A percentile compares a stretch with the other conserved stretches of the same genome.
These are phyloP conservation scores for Phalaenopsis equestris DNA, from an alignment of 106 monocot genomes.

Conservation along the genomic window DNA sequence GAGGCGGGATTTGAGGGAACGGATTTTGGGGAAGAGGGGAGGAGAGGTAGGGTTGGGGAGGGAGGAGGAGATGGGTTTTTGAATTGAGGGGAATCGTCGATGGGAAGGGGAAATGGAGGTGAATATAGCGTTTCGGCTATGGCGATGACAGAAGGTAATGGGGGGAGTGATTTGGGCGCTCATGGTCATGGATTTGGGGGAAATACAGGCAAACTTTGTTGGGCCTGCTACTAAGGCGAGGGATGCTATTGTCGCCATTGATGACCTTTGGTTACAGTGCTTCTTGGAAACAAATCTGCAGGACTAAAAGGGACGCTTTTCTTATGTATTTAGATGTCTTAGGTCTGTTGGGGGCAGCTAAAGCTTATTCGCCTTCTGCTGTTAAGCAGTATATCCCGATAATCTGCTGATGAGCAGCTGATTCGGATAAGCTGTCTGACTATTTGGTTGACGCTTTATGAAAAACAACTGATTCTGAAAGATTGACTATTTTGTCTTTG, in stretches of 20 bases:
- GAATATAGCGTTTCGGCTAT: conserved; percentile 4
- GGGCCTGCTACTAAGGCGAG: not conserved
- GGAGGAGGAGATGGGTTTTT: conserved; percentile 3
- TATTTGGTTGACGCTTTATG: too few species aligned
- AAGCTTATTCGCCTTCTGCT: too few species aligned
- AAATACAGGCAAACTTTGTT: not conserved
- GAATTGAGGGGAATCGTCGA: not conserved
- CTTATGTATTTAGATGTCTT: too few species aligned
- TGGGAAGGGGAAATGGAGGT: not conserved
- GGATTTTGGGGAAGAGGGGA: not conserved
- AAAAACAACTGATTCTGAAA: too few species aligned
- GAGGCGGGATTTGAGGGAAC: conserved; percentile 63
- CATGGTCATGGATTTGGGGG: not conserved
- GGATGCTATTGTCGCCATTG: not conserved
- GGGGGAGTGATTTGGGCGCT: not conserved
- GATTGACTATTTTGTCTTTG: too few species aligned
- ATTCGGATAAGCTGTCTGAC: too few species aligned
- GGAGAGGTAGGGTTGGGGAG: not conserved
- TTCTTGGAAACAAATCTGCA: too few species aligned
- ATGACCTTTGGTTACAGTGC: too few species aligned
- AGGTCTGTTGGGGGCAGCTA: too few species aligned
- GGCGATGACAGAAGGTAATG: not conserved
- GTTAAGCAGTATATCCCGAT: too few species aligned
- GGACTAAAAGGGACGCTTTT: too few species aligned
- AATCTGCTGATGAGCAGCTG: too few species aligned